phyloP scores from a whole-genome alignment of 306 rosid species.

The Albizia julibrissin region DNA sequence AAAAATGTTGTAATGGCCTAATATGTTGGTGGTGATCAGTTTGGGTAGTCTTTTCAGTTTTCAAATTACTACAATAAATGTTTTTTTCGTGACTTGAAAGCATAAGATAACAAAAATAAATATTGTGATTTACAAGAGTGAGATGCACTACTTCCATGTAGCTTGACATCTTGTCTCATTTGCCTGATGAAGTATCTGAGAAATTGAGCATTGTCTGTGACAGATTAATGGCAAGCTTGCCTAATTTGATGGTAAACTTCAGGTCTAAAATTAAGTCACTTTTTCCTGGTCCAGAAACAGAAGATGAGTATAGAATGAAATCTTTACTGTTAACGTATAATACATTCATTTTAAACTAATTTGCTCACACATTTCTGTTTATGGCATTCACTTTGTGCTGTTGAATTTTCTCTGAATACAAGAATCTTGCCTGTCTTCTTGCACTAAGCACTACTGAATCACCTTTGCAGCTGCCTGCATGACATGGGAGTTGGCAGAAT shows the following conservation, averaged over 20 bases:
- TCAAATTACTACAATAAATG: constrained; percentile 1
- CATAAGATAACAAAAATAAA: not conserved
- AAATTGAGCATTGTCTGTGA: not conserved
- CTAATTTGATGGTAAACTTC: constrained; percentile 23
- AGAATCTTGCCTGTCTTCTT: constrained; percentile 10
- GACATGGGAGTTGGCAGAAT: constrained; percentile 98
- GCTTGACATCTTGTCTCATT: not conserved
- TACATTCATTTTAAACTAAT: constrained; percentile 7
- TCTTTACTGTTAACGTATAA: not conserved
- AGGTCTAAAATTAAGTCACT: not conserved
- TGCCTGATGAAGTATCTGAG: constrained; percentile 11
- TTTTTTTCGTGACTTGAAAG: constrained; percentile 6
- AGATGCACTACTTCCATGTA: not conserved
- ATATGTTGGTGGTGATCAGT: not conserved
- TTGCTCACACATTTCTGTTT: constrained; percentile 3
- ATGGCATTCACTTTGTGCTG: constrained; percentile 7
- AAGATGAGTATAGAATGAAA: not conserved
- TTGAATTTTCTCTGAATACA: constrained; percentile 20
- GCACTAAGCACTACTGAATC: not conserved
- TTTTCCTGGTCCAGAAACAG: constrained; percentile 7
- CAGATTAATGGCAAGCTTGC: not conserved
- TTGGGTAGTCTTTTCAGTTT: constrained; percentile 7
- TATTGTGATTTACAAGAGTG: not conserved
- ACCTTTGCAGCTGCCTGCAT: constrained; percentile 89
- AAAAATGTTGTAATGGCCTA: not conserved